These are phyloP conservation scores for Theobroma grandiflorum DNA, from an alignment of 441 rosid species.

Conservation along the genomic window DNA sequence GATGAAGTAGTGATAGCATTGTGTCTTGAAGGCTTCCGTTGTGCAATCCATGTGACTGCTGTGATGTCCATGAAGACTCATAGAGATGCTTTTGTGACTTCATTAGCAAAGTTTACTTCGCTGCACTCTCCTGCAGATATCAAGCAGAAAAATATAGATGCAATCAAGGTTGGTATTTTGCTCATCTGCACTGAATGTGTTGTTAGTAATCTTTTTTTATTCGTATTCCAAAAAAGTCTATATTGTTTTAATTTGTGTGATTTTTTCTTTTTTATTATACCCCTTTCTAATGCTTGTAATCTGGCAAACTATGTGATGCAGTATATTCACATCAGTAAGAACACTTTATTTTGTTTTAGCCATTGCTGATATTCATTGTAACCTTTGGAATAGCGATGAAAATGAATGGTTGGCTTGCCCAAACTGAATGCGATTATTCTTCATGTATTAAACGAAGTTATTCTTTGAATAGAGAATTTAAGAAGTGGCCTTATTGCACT, in stretches of 20 bases:
- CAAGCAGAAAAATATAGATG: conserved; percentile 91
- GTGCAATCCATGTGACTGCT: conserved; percentile 96
- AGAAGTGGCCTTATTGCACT: not conserved
- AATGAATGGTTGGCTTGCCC: conserved; percentile 11
- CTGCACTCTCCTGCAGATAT: conserved; percentile 99
- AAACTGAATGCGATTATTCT: conserved; percentile 3
- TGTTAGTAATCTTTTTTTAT: not conserved
- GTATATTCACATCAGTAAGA: not conserved
- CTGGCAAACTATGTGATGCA: not conserved
- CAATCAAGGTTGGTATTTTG: conserved; percentile 77
- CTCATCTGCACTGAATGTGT: conserved; percentile 9
- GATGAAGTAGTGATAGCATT: conserved; percentile 76
- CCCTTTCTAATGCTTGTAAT: conserved; percentile 17
- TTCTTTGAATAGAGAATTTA: conserved; percentile 4
- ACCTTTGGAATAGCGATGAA: not conserved
- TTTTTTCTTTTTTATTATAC: not conserved
- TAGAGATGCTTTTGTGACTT: conserved; percentile 99
- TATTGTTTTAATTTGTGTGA: not conserved
- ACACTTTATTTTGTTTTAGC: not conserved
- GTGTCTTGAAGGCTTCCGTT: conserved; percentile 96
- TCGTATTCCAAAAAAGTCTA: not conserved
- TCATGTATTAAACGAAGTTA: not conserved
- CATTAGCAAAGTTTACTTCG: conserved; percentile 97
- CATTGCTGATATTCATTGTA: conserved; percentile 15
- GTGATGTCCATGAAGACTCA: conserved; percentile 99